phyloP scores from a whole-genome alignment of 1,284 basidiomycete genomes.

The Cutaneotrichosporon arboriforme region DNA sequence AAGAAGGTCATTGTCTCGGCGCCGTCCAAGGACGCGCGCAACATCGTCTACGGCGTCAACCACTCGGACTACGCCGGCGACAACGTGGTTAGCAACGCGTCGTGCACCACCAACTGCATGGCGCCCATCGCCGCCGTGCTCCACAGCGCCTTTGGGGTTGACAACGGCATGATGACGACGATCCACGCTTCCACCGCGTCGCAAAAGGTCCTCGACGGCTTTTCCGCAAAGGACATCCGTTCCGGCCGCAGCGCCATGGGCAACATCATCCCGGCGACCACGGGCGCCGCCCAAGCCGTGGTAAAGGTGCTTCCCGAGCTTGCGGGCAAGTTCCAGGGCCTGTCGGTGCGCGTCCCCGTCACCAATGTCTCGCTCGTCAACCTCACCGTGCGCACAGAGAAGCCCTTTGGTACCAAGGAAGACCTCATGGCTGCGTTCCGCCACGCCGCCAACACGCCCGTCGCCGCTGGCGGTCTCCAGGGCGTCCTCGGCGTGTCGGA shows the following conservation, averaged over 20 bases:
- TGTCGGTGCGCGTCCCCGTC: constrained; percentile 48
- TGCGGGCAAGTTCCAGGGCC: constrained; percentile 48
- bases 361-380: constrained; percentile 50
- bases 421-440: constrained; percentile 45
- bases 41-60: constrained; percentile 49
- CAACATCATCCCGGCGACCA: constrained; percentile 48
- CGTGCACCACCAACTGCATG: constrained; percentile 50
- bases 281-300: constrained; percentile 48
- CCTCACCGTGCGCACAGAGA: constrained; percentile 45
- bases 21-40: constrained; percentile 41
- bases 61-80: constrained; percentile 39
- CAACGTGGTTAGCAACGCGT: constrained; percentile 47
- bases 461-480: constrained; percentile 20
- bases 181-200: constrained; percentile 48
- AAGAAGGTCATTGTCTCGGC: constrained; percentile 49
- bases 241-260: constrained; percentile 42
- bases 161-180: constrained; percentile 50
- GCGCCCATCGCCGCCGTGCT: constrained; percentile 48
- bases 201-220: constrained; percentile 49
- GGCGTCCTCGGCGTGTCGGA: constrained; percentile 45
- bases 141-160: constrained; percentile 45
- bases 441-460: constrained; percentile 27
- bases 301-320: constrained; percentile 48
- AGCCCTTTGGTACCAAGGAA: constrained; percentile 39
- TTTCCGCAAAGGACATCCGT: constrained; percentile 46